Base-by-base conservation (phyloP, 1,139 yeast species). In the Meyerozyma guilliermondii region DNA sequence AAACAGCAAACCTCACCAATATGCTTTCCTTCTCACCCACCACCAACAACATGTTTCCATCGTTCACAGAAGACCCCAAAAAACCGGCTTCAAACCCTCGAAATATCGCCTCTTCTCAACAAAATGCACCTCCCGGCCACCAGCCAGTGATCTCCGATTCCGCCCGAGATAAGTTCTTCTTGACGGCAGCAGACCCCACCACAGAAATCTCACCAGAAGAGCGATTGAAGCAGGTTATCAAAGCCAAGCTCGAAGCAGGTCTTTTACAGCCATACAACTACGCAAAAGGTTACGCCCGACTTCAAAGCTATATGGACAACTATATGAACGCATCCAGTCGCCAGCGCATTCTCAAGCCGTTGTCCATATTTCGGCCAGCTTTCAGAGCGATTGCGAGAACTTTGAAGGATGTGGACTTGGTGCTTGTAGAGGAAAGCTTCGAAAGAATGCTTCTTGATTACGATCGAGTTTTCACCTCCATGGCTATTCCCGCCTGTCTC, bases 401-500 rank as follows among this genome's bases (percentile, higher is more conserved):
- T 0, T 68, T 92, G 50, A 87, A 87, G 55, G 98, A 91, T 62
- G 91, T 89, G 10, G 98, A 92, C 62, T 71, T 91, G 55, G 94
- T 91, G 6, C 68, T 89, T 35, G 98, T 92, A 8, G 98, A 92
- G 56, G 98, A 92, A 60, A 84, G 87, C 43, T 92, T 92, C 60
- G 98, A 92, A 63, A 73, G 98, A 47, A 87, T 91, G 95, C 66
- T 92, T 40, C 68, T 92, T 43, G 96, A 92, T 54, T 91, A 92
- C 57, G 98, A 92, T 60, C 76, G 98, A 38, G 97, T 92, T 3
- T 92, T 92, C 62, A 89, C 98, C 0, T 85, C 96, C 6, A 89
- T 91, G 96, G 96, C 97, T 7, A 89, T 92, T 44, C 98, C 98
- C 0, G 97, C 98, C 0, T 91, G 98, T 65, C 72, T 92, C 33